Evolutionary conservation across 2,329 filamentous ascomycete species (phyloP).

Genomic region (Hypocreales sp.): DNA sequence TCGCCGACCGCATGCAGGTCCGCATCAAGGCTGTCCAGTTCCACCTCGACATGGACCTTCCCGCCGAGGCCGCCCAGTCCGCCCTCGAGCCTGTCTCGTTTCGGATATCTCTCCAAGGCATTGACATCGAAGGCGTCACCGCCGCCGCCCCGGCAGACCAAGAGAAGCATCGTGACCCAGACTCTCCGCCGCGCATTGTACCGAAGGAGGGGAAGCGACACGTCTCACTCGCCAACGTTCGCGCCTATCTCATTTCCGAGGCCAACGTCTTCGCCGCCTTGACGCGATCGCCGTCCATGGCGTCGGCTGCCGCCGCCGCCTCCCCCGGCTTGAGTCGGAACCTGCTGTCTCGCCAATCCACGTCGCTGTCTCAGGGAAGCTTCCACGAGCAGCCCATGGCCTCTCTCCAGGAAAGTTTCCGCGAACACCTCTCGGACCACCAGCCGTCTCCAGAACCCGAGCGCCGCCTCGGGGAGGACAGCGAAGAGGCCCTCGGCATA

Average conservation of each 20-base stretch:
- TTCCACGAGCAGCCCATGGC: slow-evolving; percentile 10
- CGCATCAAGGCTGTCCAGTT: slow-evolving; percentile 49
- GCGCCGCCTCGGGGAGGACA: slow-evolving; percentile 26
- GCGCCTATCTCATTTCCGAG: slow-evolving; percentile 51
- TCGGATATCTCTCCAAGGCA: slow-evolving; percentile 46
- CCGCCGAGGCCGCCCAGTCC: slow-evolving; percentile 28
- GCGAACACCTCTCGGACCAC: slow-evolving; percentile 8
- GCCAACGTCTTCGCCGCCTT: slow-evolving; percentile 48
- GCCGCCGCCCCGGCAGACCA: slow-evolving; percentile 10
- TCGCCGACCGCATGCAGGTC: slow-evolving; percentile 56
- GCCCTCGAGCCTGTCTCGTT: slow-evolving; percentile 43
- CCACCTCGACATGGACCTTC: slow-evolving; percentile 46
- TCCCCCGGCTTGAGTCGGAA: slow-evolving; percentile 34
- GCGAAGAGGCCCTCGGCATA: slow-evolving; percentile 39
- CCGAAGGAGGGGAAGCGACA: no score
- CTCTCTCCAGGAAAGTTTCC: slow-evolving; percentile 11
- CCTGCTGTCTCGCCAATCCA: slow-evolving; percentile 17
- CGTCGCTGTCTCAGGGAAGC: slow-evolving; percentile 12
- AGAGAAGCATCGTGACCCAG: slow-evolving; percentile 7
- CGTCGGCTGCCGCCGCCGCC: slow-evolving; percentile 23
- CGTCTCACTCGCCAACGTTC: slow-evolving; percentile 46
- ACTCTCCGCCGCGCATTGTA: no score
- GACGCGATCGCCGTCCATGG: slow-evolving; percentile 38
- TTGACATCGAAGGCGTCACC: slow-evolving; percentile 54
- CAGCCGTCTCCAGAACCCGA: slow-evolving; percentile 9